Conservation (phyloP, 2,329 filamentous ascomycete species). For the Pyrenophora seminiperda region DNA sequence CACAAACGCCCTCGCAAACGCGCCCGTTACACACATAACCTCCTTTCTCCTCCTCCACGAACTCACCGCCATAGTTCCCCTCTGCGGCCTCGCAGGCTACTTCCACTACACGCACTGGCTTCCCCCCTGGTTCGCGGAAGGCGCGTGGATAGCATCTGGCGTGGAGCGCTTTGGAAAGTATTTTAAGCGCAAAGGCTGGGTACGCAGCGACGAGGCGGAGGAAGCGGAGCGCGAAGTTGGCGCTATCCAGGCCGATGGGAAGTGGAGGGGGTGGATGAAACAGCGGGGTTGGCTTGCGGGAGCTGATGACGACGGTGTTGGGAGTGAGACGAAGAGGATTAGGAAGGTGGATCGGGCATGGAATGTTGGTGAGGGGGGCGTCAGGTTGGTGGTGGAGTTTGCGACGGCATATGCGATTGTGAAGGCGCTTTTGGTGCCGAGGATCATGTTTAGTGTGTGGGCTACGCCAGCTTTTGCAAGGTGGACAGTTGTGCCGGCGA, state of each 20-base stretch:
- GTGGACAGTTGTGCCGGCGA: slow-evolving; percentile 35
- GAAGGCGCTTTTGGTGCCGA: slow-evolving; percentile 78
- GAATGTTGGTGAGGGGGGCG: slow-evolving; percentile 52
- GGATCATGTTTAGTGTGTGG: slow-evolving; percentile 81
- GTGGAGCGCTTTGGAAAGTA: slow-evolving; percentile 77
- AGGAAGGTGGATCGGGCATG: slow-evolving; percentile 45
- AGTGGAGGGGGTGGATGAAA: slow-evolving; percentile 69
- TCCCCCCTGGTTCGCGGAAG: slow-evolving; percentile 63
- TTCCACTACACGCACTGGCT: slow-evolving; percentile 73
- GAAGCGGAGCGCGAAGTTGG: slow-evolving; percentile 50
- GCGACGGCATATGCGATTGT: slow-evolving; percentile 90
- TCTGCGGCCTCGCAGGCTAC: slow-evolving; percentile 55
- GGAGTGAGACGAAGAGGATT: slow-evolving; percentile 39
- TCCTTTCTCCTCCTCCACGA: slow-evolving; percentile 93
- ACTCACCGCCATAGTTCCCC: slow-evolving; percentile 73
- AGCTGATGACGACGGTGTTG: slow-evolving; percentile 52
- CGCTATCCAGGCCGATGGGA: slow-evolving; percentile 10
- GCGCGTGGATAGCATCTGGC: slow-evolving; percentile 63
- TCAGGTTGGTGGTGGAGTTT: slow-evolving; percentile 67
- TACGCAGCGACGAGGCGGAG: slow-evolving; percentile 58
- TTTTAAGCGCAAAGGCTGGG: slow-evolving; percentile 80
- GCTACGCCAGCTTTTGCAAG: slow-evolving; percentile 88
- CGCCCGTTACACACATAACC: slow-evolving; percentile 80
- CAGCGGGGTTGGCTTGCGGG: slow-evolving; percentile 18
- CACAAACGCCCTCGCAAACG: slow-evolving; percentile 70